Evolutionary conservation across 2,329 filamentous ascomycete species (phyloP), one percentile per base, ranked within the genome.

Genomic region (Aureobasidium melanogenum): DNA sequence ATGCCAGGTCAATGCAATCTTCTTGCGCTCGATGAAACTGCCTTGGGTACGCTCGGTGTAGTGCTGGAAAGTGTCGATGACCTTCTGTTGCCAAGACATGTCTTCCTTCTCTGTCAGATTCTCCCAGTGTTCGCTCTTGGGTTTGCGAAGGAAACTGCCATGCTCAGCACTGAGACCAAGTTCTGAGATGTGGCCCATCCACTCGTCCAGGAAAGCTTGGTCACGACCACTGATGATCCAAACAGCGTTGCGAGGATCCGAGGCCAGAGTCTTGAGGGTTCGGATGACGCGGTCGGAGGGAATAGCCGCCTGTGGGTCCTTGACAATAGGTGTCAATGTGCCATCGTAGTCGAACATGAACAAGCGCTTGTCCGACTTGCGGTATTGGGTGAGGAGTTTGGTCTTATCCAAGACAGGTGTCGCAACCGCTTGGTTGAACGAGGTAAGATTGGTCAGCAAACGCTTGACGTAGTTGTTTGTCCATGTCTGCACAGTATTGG

Each of bases 301-400:
- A 41, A 97, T 86, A 3, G 94, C 94, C 5, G 91, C 87, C 66
- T 88, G 87, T 1, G 94, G 94, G 69, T 97, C 91, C 67, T 88
- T 88, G 60, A 97, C 94, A 68, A 99, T 97, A 0, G 92, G 90
- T 3, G 94, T 97, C 60, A 99, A 82, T 0, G 94, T 99, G 51
- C 94, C 94, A 72, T 99, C 94, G 70, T 99, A 99, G 76, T 99
- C 94, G 71, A 97, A 97, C 89, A 99, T 93, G 79, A 97, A 96
- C 3, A 99, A 80, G 12, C 94, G 86, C 75, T 89, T 90, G 64
- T 83, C 59, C 3, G 91, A 86, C 41, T 82, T 78, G 63, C 85
- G 84, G 74, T 97, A 97, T 63, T 87, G 86, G 60, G 81, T 77
- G 39, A 96, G 78, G 66, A 97, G 75, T 64, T 84, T 80, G 3